Evolutionary conservation across 192 early-diverging fungal genomes (phyloP).

Genomic region (Jimgerdemannia flammicorona): DNA sequence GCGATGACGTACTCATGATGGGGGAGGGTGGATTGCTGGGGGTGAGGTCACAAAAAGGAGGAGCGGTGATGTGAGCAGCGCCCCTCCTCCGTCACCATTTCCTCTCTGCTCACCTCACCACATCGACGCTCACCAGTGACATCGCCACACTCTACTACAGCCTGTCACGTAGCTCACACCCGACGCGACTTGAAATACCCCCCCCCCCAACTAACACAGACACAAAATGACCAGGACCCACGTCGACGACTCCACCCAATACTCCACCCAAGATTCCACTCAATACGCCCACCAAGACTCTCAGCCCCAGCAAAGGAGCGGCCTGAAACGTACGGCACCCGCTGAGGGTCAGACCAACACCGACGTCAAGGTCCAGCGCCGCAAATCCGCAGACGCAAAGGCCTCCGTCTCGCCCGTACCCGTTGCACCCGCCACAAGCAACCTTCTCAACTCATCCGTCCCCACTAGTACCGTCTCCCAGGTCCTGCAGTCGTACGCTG

Average conservation of each 20-base stretch:
- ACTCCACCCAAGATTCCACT: background rate
- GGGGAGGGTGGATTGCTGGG: too few species aligned
- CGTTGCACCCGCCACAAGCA: background rate
- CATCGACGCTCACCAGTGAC: too few species aligned
- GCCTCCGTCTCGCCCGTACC: background rate
- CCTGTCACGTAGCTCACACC: too few species aligned
- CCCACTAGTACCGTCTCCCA: slow-evolving; percentile 2
- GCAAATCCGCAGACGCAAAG: background rate
- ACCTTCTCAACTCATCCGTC: background rate
- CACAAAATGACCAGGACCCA: background rate
- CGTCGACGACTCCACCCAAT: background rate
- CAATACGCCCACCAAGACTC: background rate
- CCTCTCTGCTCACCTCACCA: too few species aligned
- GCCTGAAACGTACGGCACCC: background rate
- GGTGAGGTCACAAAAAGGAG: too few species aligned
- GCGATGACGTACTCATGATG: too few species aligned
- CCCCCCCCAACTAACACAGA: background rate
- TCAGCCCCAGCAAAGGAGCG: background rate
- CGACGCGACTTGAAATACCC: too few species aligned
- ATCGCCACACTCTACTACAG: too few species aligned
- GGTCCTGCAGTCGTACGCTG: slow-evolving; percentile 25
- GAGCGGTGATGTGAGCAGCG: too few species aligned
- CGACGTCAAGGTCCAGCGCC: background rate
- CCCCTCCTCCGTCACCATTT: too few species aligned
- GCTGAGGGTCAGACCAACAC: background rate